Evolutionary conservation across 2,329 filamentous ascomycete genomes (phyloP), one percentile per base, ranked within the genome.

Genomic region (Coniochaeta pulveracea): DNA sequence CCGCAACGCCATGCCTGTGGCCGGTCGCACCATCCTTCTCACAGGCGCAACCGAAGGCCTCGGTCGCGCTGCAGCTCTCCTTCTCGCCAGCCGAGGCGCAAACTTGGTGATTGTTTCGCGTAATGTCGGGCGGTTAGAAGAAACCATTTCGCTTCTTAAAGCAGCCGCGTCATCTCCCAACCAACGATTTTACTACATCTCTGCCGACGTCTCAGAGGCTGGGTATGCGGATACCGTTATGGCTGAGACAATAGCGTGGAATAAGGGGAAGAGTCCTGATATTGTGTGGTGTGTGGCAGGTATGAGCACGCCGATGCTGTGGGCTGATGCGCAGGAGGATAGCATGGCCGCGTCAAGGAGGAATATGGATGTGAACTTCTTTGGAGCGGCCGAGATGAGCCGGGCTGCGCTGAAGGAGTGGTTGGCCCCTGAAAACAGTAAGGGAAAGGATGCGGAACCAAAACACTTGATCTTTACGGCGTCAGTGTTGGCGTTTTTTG

Each of bases 301-400:
- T 39, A 66, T 72, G 42, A 72, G 82, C 5, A 67, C 64, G 11
- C 88, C 88, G 0, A 69, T 73, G 22, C 78, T 93, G 40, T 93
- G 89, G 61, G 56, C 83, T 43, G 83, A 94, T 16, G 82, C 93
- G 40, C 76, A 75, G 24, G 3, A 15, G 5, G 28, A 31, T 19
- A 68, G 80, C 7, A 62, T 84, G 34, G 61, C 76, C 6, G 71
- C 69, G 9, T 62, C 86, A 43, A 72, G 80, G 26, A 63, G 68
- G 42, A 85, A 93, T 54, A 94, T 94, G 85, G 85, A 94, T 50
- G 72, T 89, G 45, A 89, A 95, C 59, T 96, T 85, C 62, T 94
- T 80, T 69, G 83, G 85, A 31, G 76, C 78, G 19, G 80, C 80
- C 25, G 91, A 93, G 54, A 83, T 93, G 59, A 80, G 85, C 23